Evolutionary conservation across 2,329 filamentous ascomycete genomes (phyloP), one percentile per base, ranked within the genome.

Genomic region (Colletotrichum truncatum): DNA sequence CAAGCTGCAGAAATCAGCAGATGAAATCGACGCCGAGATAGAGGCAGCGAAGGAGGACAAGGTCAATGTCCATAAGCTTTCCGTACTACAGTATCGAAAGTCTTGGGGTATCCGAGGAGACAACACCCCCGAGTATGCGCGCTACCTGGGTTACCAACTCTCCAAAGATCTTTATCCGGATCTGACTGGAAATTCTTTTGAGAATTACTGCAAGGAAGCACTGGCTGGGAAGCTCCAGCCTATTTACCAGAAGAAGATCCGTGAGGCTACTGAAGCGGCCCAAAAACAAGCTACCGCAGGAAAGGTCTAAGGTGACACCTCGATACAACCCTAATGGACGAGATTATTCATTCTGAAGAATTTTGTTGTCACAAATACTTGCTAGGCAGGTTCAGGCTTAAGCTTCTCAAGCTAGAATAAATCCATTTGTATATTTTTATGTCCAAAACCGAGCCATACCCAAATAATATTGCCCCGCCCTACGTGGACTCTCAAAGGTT

Each of bases 151-250:
- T 2, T 87, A 88, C 70, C 64, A 87, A 16, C 76, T 80, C 57
- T 79, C 76, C 30, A 82, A 81, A 68, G 82, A 87, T 16, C 74
- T 88, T 23, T 88, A 87, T 69, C 85, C 85, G 3, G 84, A 85
- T 18, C 76, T 86, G 30, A 48, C 32, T 21, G 46, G 28, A 2
- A 62, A 32, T 4, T 30, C 57, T 4, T 53, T 64, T 11, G 63
- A 68, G 30, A 9, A 58, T 1, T 68, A 45, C 21, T 53, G 36
- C 7, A 41, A 36, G 12, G 48, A 66, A 18, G 52, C 46, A 5
- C 14, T 59, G 45, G 53, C 43, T 25, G 57, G 58, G 6, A 53
- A 56, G 12, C 4, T 36, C 3, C 25, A 30, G 23, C 51, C 43
- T 16, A 43, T 62, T 7, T 62, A 36, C 14, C 38, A 28, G 9